These are phyloP conservation scores for Debaryomyces prosopidis DNA, from an alignment of 805 yeast genomes.

Conservation along the genomic window DNA sequence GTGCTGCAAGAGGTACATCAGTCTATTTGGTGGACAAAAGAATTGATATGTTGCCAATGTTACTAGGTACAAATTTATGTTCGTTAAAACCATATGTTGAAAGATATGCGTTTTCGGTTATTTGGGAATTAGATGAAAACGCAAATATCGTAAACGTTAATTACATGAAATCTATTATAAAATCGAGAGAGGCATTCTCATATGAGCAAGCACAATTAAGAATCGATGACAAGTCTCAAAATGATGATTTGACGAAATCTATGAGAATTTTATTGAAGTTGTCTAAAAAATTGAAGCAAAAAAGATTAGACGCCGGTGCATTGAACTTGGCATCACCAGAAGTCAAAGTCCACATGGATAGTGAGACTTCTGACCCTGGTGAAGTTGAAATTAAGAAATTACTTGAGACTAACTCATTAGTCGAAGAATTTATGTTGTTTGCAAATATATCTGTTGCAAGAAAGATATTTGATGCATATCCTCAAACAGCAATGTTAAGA, in stretches of 20 bases:
- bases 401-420: conserved; percentile 90
- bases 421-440: conserved; percentile 96
- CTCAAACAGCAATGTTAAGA: conserved; percentile 98
- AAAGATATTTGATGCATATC: conserved; percentile 87
- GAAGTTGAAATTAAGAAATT: conserved; percentile 90
- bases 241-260: conserved; percentile 84
- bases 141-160: conserved; percentile 81
- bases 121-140: conserved; percentile 90
- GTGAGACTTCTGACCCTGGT: conserved; percentile 95
- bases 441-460: conserved; percentile 96
- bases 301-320: conserved; percentile 92
- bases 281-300: conserved; percentile 83
- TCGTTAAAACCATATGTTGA: conserved; percentile 94
- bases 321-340: conserved; percentile 96
- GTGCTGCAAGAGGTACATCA: conserved; percentile 96
- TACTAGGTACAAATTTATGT: conserved; percentile 93
- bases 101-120: conserved; percentile 90
- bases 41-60: conserved; percentile 96
- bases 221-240: conserved; percentile 74
- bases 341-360: conserved; percentile 94
- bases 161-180: conserved; percentile 84
- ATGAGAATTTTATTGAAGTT: conserved; percentile 78
- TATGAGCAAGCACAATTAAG: conserved; percentile 91
- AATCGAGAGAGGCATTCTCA: conserved; percentile 91
- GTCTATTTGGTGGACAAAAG: conserved; percentile 96